Percentiles rank a stretch among this genome's conserved stretches.
phyloP scores from a whole-genome alignment of 805 yeast genomes.

The Ascoidea tarda region DNA sequence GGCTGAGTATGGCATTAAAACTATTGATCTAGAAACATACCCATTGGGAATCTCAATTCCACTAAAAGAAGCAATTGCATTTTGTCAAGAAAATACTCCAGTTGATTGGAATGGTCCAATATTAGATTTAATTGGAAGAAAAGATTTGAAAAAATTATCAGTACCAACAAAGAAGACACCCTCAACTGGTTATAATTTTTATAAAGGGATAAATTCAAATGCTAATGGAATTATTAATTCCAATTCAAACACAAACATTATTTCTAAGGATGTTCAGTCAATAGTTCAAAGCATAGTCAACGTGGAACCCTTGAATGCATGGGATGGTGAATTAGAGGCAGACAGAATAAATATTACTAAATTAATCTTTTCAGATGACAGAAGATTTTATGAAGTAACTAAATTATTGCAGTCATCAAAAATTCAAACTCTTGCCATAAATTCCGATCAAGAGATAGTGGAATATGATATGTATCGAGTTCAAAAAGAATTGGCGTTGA shows the following conservation, averaged over 20 bases:
- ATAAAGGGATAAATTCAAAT: constrained; percentile 3
- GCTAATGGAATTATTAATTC: constrained; percentile 1
- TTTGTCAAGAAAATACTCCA: constrained; percentile 35
- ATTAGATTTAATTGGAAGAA: constrained; percentile 46
- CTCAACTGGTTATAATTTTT: background rate
- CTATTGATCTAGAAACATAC: constrained; percentile 43
- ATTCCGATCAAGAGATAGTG: constrained; percentile 22
- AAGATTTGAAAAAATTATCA: constrained; percentile 33
- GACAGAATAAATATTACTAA: constrained; percentile 56
- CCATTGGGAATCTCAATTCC: constrained; percentile 66
- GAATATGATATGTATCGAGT: constrained; percentile 43
- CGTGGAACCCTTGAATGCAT: constrained; percentile 36
- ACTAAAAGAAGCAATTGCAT: constrained; percentile 42
- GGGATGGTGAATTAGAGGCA: constrained; percentile 62
- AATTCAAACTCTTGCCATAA: constrained; percentile 36
- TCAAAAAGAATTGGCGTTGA: constrained; percentile 42
- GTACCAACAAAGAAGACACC: background rate
- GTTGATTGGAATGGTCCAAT: constrained; percentile 24
- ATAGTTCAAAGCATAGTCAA: constrained; percentile 24
- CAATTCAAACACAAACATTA: background rate
- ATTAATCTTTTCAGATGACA: constrained; percentile 60
- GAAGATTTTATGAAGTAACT: constrained; percentile 68
- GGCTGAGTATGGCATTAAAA: constrained; percentile 38
- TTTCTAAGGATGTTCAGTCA: constrained; percentile 27
- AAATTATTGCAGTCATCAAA: constrained; percentile 57